Base-by-base conservation (phyloP, 345 rosid genomes). In the Passiflora organensis region DNA sequence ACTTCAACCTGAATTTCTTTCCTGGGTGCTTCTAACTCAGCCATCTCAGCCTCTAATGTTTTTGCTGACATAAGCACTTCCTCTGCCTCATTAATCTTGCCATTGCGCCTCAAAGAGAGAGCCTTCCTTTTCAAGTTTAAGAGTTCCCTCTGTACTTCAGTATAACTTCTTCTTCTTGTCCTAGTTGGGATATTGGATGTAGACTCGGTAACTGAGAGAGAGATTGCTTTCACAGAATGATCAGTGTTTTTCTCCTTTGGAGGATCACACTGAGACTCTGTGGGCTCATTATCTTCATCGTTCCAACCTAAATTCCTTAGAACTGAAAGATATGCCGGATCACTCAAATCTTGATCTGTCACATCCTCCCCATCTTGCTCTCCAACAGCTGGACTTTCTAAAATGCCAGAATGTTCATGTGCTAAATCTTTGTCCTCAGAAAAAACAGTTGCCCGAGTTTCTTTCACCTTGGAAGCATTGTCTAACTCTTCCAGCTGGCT, bases 121-220 rank as follows among this genome's bases (percentile, higher is more conserved):
- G 96, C 91, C 69, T 82, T 91, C 67, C 94, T 85, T 71, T 91
- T 87, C 56, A 87, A 60, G 60, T 78, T 85, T 68, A 91, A 71
- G 51, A 91, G 81, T 64, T 87, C 96, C 75, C 96, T 70, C 77
- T 91, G 98, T 34, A 84, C 64, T 61, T 83, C 97, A 63, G 76
- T 79, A 70, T 81, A 85, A 70, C 79, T 85, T 76, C 74, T 84
- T 67, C 68, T 73, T 28, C 79, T 66, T 53, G 51, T 59, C 50
- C 53, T 61, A 13, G 48, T 48, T 17, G 64, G 65, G 18, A 59
- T 23, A 53, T 32, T 66, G 36, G 58, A 64, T 43, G 62, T 13
- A 19, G 61, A 46, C 50, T 56, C 67, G 60, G 60, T 58, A 59
- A 63, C 59, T 41, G 56, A 62, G 44, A 72, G 45, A 56, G 58